Conservation (phyloP, 1,284 basidiomycete species). For the Termitomyces sp. region DNA sequence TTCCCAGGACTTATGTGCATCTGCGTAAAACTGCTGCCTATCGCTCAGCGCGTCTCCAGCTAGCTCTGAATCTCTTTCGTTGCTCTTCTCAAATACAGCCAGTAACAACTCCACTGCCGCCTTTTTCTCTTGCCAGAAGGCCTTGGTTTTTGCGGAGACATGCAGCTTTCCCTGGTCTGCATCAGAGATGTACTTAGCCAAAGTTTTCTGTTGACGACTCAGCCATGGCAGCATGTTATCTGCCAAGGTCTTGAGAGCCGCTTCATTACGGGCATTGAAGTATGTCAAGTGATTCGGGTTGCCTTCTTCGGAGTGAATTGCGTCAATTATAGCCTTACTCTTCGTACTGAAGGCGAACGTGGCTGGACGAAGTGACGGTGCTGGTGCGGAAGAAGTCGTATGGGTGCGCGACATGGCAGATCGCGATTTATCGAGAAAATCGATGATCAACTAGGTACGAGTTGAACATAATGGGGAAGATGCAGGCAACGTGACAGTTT, state of each 20-base stretch:
- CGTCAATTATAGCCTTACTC: constrained; percentile 58
- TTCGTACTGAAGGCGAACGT: constrained; percentile 66
- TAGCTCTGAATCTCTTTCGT: constrained; percentile 38
- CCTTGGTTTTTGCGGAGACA: constrained; percentile 57
- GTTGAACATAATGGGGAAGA: background rate
- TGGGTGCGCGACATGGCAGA: constrained; percentile 60
- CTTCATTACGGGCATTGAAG: constrained; percentile 48
- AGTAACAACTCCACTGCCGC: constrained; percentile 39
- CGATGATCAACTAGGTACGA: constrained; percentile 59
- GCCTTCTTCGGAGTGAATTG: constrained; percentile 54
- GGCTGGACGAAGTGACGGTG: constrained; percentile 74
- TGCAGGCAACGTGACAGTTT: background rate
- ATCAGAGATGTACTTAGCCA: constrained; percentile 51
- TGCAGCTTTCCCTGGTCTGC: constrained; percentile 40
- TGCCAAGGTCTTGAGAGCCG: constrained; percentile 38
- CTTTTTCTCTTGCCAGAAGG: constrained; percentile 53
- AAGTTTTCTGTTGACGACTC: constrained; percentile 42
- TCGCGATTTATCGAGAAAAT: constrained; percentile 80
- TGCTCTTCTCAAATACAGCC: constrained; percentile 40
- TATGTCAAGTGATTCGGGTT: constrained; percentile 48
- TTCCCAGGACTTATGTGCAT: constrained; percentile 33
- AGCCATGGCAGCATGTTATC: constrained; percentile 40
- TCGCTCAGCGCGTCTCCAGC: constrained; percentile 43
- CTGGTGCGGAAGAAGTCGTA: constrained; percentile 66
- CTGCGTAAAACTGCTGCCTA: constrained; percentile 47